Conservation (phyloP, 805 yeast genomes). For the Saturnispora galanensis region DNA sequence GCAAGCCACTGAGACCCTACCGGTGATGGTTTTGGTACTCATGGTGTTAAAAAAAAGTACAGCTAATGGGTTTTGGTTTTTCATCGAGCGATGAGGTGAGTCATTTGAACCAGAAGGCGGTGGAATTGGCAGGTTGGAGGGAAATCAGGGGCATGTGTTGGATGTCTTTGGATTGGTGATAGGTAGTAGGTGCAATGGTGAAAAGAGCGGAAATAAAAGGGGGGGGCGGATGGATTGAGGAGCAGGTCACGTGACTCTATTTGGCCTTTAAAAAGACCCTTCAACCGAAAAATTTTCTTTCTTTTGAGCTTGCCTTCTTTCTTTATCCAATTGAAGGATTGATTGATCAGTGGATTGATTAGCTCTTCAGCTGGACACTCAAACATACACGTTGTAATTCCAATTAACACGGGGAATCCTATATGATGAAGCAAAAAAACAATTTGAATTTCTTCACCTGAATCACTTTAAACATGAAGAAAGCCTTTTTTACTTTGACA, state of each 20-base stretch:
- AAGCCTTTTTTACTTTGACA: slow-evolving; percentile 5
- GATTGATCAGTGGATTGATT: neutral
- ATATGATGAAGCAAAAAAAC: slow-evolving; percentile 4
- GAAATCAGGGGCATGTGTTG: too few species aligned
- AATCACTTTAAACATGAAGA: slow-evolving; percentile 4
- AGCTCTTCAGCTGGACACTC: neutral
- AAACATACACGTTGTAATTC: neutral
- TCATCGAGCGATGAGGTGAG: neutral
- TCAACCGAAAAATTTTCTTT: neutral
- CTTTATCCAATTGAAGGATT: neutral
- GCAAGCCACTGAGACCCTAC: slow-evolving; percentile 83
- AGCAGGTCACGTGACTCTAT: too few species aligned
- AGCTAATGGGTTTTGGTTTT: slow-evolving; percentile 41
- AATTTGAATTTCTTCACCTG: slow-evolving; percentile 6
- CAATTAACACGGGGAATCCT: neutral
- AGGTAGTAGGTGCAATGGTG: too few species aligned
- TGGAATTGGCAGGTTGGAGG: too few species aligned
- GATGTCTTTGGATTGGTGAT: too few species aligned
- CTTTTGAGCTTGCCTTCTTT: neutral
- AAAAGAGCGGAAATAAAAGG: too few species aligned
- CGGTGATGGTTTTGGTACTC: slow-evolving; percentile 22
- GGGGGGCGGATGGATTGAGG: too few species aligned
- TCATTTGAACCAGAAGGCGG: too few species aligned
- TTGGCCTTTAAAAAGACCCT: too few species aligned
- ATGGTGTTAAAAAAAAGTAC: too few species aligned